Conservation (phyloP, 139 green algal genomes). For the Ettlia oleoabundans region DNA sequence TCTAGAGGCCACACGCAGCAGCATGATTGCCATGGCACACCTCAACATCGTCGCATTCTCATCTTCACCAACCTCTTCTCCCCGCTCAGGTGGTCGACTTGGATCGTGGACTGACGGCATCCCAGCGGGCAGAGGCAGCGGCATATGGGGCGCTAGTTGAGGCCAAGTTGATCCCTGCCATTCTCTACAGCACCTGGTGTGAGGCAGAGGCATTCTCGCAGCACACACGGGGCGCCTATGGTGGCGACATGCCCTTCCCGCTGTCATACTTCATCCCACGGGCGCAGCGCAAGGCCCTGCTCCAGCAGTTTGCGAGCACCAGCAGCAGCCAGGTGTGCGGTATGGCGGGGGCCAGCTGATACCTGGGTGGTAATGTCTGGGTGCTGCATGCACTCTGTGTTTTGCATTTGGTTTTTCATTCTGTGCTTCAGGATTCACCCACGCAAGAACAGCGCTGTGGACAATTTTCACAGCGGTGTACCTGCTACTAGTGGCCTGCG, state of each 20-base stretch:
- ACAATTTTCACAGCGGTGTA: too few relatives aligned
- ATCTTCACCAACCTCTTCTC: too few relatives aligned
- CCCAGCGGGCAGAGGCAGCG: conserved; percentile 23
- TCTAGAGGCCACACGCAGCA: too few relatives aligned
- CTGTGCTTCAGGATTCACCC: too few relatives aligned
- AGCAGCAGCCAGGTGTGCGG: not conserved
- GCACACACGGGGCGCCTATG: conserved; percentile 26
- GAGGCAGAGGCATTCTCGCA: conserved; percentile 25
- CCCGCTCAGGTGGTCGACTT: conserved; percentile 1
- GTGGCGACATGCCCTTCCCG: conserved; percentile 26
- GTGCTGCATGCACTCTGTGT: too few relatives aligned
- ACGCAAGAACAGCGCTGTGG: too few relatives aligned
- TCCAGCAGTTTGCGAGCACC: not conserved
- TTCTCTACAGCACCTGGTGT: conserved; percentile 39
- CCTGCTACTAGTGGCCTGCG: too few relatives aligned
- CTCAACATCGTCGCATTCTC: too few relatives aligned
- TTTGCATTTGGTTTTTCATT: too few relatives aligned
- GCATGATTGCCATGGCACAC: too few relatives aligned
- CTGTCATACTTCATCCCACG: conserved; percentile 20
- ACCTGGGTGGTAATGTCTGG: too few relatives aligned
- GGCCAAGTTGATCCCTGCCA: conserved; percentile 29
- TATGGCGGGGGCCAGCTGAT: too few relatives aligned
- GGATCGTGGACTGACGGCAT: conserved; percentile 6
- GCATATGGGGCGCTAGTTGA: conserved; percentile 31
- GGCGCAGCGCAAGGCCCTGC: not conserved